These are phyloP conservation scores for Lyophyllum atratum DNA, from an alignment of 768 basidiomycete species.

Conservation along the genomic window DNA sequence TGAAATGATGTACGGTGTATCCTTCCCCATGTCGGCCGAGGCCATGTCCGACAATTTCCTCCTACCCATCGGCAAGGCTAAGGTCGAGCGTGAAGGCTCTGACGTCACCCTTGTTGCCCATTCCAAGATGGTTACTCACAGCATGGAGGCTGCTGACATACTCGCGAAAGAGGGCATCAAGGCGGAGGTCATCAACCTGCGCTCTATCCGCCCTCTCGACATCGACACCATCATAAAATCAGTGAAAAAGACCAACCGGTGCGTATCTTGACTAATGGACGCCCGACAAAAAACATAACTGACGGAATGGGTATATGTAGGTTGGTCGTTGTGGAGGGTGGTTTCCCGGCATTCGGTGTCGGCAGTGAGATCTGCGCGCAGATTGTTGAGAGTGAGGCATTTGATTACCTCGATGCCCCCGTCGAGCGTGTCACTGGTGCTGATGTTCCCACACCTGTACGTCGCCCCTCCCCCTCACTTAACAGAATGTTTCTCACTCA, in stretches of 20 bases:
- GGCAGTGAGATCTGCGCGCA: slow-evolving; percentile 99
- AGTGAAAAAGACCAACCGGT: slow-evolving; percentile 99
- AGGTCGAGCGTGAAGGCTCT: slow-evolving; percentile 89
- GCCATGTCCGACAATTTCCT: slow-evolving; percentile 96
- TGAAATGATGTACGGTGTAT: slow-evolving; percentile 97
- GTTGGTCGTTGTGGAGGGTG: slow-evolving; percentile 93
- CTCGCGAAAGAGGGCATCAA: slow-evolving; percentile 96
- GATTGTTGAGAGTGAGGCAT: slow-evolving; percentile 96
- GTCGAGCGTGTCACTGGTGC: slow-evolving; percentile 98
- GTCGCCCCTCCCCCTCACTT: slow-evolving; percentile 26
- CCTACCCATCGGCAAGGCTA: slow-evolving; percentile 96
- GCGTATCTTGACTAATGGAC: slow-evolving; percentile 20
- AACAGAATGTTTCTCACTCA: slow-evolving; percentile 8
- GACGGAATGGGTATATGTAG: slow-evolving; percentile 37
- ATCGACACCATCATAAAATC: slow-evolving; percentile 96
- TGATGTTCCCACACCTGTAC: slow-evolving; percentile 93
- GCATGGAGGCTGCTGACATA: slow-evolving; percentile 89
- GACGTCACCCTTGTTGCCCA: slow-evolving; percentile 97
- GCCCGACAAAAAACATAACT: not conserved
- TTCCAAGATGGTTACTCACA: slow-evolving; percentile 97
- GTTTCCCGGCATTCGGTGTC: slow-evolving; percentile 98
- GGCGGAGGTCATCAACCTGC: slow-evolving; percentile 97
- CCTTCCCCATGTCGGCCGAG: slow-evolving; percentile 94
- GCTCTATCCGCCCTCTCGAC: slow-evolving; percentile 94
- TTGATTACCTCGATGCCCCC: slow-evolving; percentile 97